phyloP scores from a whole-genome alignment of 768 basidiomycete species.

The Boletus barrowsii region DNA sequence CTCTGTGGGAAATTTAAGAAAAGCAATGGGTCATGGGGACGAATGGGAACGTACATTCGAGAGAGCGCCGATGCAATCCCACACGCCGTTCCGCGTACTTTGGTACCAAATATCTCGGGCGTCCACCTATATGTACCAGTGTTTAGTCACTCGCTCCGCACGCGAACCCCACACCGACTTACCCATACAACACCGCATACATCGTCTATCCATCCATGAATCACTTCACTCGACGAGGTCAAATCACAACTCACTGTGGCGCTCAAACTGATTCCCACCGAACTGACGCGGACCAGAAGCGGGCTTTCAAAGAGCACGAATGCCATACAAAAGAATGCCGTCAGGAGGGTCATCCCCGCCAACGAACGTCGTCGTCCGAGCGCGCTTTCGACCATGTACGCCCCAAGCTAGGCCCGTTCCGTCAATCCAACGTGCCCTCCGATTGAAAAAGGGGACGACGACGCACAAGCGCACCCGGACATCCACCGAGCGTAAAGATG shows the following conservation, averaged over 20 bases:
- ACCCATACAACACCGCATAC: slow-evolving; percentile 86
- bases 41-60: slow-evolving; percentile 54
- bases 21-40: background rate
- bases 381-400: slow-evolving; percentile 69
- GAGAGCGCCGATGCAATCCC: slow-evolving; percentile 86
- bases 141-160: background rate
- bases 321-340: slow-evolving; percentile 67
- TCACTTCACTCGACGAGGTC: background rate
- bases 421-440: background rate
- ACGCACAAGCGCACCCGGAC: slow-evolving; percentile 77
- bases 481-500: slow-evolving; percentile 80
- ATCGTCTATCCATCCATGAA: slow-evolving; percentile 48
- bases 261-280: slow-evolving; percentile 74
- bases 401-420: slow-evolving; percentile 59
- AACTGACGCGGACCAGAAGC: slow-evolving; percentile 60
- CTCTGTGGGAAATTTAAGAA: slow-evolving; percentile 40
- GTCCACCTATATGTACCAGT: slow-evolving; percentile 56
- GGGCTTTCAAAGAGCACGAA: slow-evolving; percentile 62
- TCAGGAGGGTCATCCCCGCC: slow-evolving; percentile 70
- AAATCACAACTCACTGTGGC: slow-evolving; percentile 44
- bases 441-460: background rate
- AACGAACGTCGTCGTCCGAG: slow-evolving; percentile 73
- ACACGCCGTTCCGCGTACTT: slow-evolving; percentile 84
- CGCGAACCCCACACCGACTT: background rate
- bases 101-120: slow-evolving; percentile 82